Evolutionary conservation across 2,329 filamentous ascomycete species (phyloP).

Genomic region (Truncatella angustata): DNA sequence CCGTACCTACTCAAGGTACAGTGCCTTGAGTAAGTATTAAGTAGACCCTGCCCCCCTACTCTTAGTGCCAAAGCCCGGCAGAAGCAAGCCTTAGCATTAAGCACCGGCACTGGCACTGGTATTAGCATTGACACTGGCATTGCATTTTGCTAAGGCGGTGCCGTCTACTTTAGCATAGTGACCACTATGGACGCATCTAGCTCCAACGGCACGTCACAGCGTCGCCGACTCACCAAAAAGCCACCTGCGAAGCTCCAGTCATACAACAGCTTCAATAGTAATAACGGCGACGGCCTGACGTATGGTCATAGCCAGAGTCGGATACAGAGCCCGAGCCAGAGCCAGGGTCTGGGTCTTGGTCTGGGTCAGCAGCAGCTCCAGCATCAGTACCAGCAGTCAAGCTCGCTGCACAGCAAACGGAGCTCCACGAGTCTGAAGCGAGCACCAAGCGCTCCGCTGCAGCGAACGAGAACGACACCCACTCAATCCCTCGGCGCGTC

Average conservation of each 20-base stretch:
- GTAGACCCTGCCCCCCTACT: neutral
- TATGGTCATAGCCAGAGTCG: too few species aligned
- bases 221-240: slow-evolving; percentile 64
- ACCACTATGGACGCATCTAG: slow-evolving; percentile 33
- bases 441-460: slow-evolving; percentile 57
- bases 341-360: too few species aligned
- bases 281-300: too few species aligned
- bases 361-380: slow-evolving; percentile 21
- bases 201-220: slow-evolving; percentile 39
- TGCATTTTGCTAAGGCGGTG: too few species aligned
- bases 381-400: neutral
- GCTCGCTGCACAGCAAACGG: slow-evolving; percentile 54
- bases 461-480: slow-evolving; percentile 19
- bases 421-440: slow-evolving; percentile 63
- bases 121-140: too few species aligned
- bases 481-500: slow-evolving; percentile 26
- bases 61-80: neutral
- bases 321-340: too few species aligned
- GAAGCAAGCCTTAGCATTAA: too few species aligned
- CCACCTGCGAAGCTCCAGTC: slow-evolving; percentile 50
- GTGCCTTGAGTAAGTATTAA: too few species aligned
- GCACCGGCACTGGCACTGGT: too few species aligned
- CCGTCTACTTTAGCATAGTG: slow-evolving; percentile 28
- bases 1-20: too few species aligned
- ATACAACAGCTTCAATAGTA: slow-evolving; percentile 29